Evolutionary conservation across 2,329 filamentous ascomycete genomes (phyloP).

Genomic region (Elsinoe australis): DNA sequence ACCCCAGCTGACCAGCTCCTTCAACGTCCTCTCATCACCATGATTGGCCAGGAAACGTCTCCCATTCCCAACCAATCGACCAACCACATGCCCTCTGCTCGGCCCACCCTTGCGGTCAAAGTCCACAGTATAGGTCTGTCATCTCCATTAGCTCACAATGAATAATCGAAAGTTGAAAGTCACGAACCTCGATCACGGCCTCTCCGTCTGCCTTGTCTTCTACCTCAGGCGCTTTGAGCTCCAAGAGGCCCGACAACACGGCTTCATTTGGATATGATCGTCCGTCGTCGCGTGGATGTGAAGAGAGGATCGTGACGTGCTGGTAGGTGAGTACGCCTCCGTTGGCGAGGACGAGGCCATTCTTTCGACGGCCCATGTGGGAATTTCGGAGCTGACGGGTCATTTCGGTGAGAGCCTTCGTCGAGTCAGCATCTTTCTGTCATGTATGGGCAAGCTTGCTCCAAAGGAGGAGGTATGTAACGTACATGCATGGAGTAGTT

Average conservation of each 20-base stretch:
- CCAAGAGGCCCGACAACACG: conserved; percentile 38
- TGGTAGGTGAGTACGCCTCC: conserved; percentile 60
- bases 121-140: conserved; percentile 57
- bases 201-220: conserved; percentile 44
- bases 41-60: conserved; percentile 52
- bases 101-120: conserved; percentile 47
- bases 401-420: conserved; percentile 48
- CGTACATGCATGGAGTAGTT: conserved; percentile 62
- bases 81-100: conserved; percentile 44
- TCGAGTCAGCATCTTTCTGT: conserved; percentile 23
- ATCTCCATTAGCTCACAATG: too few species aligned
- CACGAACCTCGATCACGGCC: conserved; percentile 46
- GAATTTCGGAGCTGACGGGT: conserved; percentile 42
- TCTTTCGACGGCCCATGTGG: conserved; percentile 27
- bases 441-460: too few species aligned
- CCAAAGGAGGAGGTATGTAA: conserved; percentile 15
- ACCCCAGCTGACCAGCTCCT: conserved; percentile 36
- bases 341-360: conserved; percentile 56
- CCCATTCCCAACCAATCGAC: conserved; percentile 40
- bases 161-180: too few species aligned
- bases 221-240: conserved; percentile 33
- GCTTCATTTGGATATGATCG: conserved; percentile 42
- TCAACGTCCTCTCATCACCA: conserved; percentile 44
- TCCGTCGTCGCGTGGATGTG: conserved; percentile 34
- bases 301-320: conserved; percentile 53